Evolutionary conservation across 306 rosid genomes (phyloP).

Genomic region (Carpinus fangiana): DNA sequence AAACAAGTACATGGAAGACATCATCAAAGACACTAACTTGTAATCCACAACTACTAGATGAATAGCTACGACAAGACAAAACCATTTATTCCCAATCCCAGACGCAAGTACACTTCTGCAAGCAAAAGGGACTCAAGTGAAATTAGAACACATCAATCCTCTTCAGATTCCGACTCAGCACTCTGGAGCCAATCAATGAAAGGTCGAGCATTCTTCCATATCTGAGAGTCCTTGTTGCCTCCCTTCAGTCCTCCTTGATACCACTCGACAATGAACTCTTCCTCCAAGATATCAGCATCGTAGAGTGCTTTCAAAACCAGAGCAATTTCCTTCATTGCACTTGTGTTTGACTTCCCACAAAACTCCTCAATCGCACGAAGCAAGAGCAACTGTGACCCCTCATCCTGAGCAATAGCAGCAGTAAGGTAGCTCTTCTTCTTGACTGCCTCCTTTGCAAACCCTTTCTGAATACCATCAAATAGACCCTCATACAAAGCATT

Average conservation of each 20-base stretch:
- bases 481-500: constrained; percentile 50
- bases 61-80: constrained; percentile 5
- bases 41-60: constrained; percentile 6
- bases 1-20: background rate
- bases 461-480: constrained; percentile 44
- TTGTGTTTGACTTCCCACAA: constrained; percentile 32
- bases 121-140: background rate
- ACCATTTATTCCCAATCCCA: constrained; percentile 33
- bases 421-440: constrained; percentile 48
- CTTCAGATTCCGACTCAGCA: constrained; percentile 69
- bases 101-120: constrained; percentile 4
- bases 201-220: constrained; percentile 61
- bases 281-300: constrained; percentile 57
- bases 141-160: constrained; percentile 26
- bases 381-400: constrained; percentile 40
- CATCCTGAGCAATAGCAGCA: constrained; percentile 44
- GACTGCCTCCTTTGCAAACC: constrained; percentile 46
- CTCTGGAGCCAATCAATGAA: constrained; percentile 64
- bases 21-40: background rate
- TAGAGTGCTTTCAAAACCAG: constrained; percentile 57
- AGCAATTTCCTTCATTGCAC: constrained; percentile 55
- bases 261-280: constrained; percentile 56
- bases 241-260: constrained; percentile 49
- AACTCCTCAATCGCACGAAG: constrained; percentile 47
- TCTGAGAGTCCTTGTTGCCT: constrained; percentile 39